phyloP scores from a whole-genome alignment of 805 yeast genomes.

The Starmerella floris region DNA sequence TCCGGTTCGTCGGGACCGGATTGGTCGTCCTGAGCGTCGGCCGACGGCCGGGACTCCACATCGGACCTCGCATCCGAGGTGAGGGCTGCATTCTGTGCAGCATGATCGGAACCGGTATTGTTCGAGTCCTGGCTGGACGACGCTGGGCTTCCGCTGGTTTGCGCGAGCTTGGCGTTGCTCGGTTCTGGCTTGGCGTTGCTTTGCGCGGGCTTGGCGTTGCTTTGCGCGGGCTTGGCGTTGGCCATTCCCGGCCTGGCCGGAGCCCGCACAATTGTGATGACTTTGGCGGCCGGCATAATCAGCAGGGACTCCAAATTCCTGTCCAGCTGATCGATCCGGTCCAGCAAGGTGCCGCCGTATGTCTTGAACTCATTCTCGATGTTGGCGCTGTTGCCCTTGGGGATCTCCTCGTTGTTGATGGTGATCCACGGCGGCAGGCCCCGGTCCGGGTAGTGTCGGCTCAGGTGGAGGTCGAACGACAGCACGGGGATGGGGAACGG shows the following conservation, averaged over 20 bases:
- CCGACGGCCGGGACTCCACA: not conserved
- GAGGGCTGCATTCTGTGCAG: not conserved
- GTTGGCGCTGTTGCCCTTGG: slow-evolving; percentile 52
- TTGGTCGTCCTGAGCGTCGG: not conserved
- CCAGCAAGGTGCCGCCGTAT: slow-evolving; percentile 33
- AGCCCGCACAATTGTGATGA: slow-evolving; percentile 42
- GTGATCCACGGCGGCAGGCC: slow-evolving; percentile 10
- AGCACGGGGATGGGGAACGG: slow-evolving; percentile 49
- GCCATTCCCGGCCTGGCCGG: not conserved
- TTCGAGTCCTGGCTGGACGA: not conserved
- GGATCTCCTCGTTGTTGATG: slow-evolving; percentile 54
- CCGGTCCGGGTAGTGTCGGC: slow-evolving; percentile 40
- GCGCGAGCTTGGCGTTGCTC: not conserved
- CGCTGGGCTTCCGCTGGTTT: not conserved
- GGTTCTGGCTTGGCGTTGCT: not conserved
- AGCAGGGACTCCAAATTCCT: slow-evolving; percentile 45
- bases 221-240: not conserved
- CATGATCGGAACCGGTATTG: not conserved
- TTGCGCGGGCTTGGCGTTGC: not conserved
- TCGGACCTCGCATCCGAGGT: not conserved
- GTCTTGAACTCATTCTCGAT: slow-evolving; percentile 49
- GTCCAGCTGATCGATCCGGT: slow-evolving; percentile 44
- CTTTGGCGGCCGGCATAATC: slow-evolving; percentile 44
- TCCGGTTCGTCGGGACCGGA: not conserved
- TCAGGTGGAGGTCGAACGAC: slow-evolving; percentile 41